phyloP scores from a whole-genome alignment of 345 rosid species.

The Citrus glauca region DNA sequence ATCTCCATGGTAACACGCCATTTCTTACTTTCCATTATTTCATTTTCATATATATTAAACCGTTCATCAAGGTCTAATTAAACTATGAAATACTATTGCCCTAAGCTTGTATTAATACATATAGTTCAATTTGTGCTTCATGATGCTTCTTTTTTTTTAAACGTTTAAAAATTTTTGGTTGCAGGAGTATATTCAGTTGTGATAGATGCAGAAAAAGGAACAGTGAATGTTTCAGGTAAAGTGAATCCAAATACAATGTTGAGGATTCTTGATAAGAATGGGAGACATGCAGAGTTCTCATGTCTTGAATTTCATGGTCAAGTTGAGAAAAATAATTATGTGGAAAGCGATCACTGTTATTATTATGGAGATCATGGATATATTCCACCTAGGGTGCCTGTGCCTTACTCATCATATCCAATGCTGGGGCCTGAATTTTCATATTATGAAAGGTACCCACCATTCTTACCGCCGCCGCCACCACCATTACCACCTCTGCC shows the following conservation, averaged over 20 bases:
- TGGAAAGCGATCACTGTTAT: neutral
- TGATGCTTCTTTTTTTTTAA: no score
- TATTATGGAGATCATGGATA: conserved; percentile 5
- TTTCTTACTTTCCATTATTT: neutral
- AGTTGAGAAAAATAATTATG: neutral
- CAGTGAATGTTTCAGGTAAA: conserved; percentile 10
- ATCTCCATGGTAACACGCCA: conserved; percentile 18
- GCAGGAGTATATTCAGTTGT: conserved; percentile 16
- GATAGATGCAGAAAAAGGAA: conserved; percentile 22
- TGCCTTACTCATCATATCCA: neutral
- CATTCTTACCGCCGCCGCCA: neutral
- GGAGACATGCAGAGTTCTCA: conserved; percentile 17
- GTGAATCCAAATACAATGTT: conserved; percentile 15
- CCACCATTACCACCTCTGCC: neutral
- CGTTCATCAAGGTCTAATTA: neutral
- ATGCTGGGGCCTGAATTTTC: neutral
- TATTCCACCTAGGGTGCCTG: conserved; percentile 2
- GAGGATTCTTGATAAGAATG: conserved; percentile 14
- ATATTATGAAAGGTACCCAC: neutral
- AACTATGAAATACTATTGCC: neutral
- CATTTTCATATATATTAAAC: neutral
- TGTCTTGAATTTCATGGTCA: conserved; percentile 15
- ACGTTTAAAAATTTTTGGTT: neutral
- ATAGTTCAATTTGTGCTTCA: no score
- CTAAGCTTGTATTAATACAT: neutral